Evolutionary conservation across 768 basidiomycete species (phyloP).

Genomic region (Xanthoconium stramineum): DNA sequence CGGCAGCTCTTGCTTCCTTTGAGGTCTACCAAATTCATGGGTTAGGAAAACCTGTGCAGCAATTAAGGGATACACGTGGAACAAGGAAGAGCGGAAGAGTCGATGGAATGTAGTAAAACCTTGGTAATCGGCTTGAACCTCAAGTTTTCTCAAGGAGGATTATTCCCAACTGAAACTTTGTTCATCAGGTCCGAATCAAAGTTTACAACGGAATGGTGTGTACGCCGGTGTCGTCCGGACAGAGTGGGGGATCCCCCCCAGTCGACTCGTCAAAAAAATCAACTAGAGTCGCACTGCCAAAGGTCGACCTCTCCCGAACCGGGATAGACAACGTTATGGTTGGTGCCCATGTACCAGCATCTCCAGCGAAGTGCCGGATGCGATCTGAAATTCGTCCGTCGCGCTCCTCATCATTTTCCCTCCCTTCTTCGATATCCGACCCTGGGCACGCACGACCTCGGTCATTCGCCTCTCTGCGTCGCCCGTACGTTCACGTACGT

Average conservation of each 20-base stretch:
- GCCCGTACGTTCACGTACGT: conserved; percentile 33
- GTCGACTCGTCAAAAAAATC: neutral
- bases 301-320: neutral
- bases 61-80: neutral
- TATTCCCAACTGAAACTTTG: neutral
- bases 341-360: conserved; percentile 42
- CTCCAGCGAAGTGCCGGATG: conserved; percentile 59
- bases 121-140: neutral
- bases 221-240: neutral
- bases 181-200: neutral
- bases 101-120: neutral
- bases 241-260: neutral
- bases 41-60: neutral
- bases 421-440: conserved; percentile 73
- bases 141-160: neutral
- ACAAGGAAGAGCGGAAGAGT: no score
- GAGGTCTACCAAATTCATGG: neutral
- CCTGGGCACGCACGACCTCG: conserved; percentile 77
- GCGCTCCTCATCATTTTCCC: conserved; percentile 71
- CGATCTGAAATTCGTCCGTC: conserved; percentile 75
- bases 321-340: conserved; percentile 2
- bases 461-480: conserved; percentile 84
- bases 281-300: neutral
- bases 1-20: neutral
- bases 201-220: neutral